A percentile compares a stretch with the other conserved stretches of the same genome.
phyloP scores from a whole-genome alignment of 805 yeast species.

The Brettanomyces custersianus region DNA sequence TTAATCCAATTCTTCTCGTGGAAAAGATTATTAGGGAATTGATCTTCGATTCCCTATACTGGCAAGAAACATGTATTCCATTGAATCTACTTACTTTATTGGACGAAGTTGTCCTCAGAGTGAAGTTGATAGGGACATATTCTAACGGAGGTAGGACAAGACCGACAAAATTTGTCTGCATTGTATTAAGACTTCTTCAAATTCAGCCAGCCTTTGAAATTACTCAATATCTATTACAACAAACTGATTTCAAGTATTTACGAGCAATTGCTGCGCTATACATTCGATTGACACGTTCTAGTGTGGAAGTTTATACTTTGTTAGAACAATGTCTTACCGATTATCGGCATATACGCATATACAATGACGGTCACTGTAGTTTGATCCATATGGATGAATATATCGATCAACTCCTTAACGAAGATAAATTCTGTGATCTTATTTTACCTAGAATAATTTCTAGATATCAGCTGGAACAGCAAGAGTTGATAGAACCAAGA shows the following conservation, averaged over 20 bases:
- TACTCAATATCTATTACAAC: slow-evolving; percentile 42
- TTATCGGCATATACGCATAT: slow-evolving; percentile 56
- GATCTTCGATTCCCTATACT: slow-evolving; percentile 46
- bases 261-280: slow-evolving; percentile 65
- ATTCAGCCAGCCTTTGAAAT: slow-evolving; percentile 59
- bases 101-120: slow-evolving; percentile 30
- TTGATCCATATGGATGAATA: slow-evolving; percentile 64
- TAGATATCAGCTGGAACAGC: slow-evolving; percentile 33
- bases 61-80: slow-evolving; percentile 47
- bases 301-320: slow-evolving; percentile 36
- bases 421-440: slow-evolving; percentile 61
- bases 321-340: slow-evolving; percentile 56
- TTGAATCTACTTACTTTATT: slow-evolving; percentile 34
- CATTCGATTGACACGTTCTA: slow-evolving; percentile 36
- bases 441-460: slow-evolving; percentile 55
- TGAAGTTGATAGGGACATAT: slow-evolving; percentile 42
- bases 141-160: slow-evolving; percentile 31
- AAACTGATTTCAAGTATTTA: slow-evolving; percentile 69
- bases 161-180: slow-evolving; percentile 69
- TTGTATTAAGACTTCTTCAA: slow-evolving; percentile 69
- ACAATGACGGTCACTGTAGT: slow-evolving; percentile 26
- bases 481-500: slow-evolving; percentile 31
- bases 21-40: slow-evolving; percentile 53
- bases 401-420: slow-evolving; percentile 49
- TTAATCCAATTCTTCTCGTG: slow-evolving; percentile 40